phyloP scores from a whole-genome alignment of 108 stramenopile species.

The Skeletonema menzelii region DNA sequence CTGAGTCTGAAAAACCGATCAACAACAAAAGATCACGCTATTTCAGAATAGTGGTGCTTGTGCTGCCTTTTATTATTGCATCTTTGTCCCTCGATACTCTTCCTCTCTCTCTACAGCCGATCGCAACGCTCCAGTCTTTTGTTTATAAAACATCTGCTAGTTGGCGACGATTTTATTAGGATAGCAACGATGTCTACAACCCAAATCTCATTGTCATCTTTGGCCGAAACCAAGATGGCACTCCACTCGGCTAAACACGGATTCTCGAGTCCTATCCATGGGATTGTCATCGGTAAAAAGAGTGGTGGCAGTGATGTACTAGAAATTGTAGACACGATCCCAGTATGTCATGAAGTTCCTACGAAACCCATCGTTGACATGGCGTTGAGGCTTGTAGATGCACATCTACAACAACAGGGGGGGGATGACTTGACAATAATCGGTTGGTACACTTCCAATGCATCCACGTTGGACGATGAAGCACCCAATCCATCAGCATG shows the following conservation, averaged over 20 bases:
- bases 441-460: slow-evolving; percentile 75
- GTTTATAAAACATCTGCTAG: background rate
- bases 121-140: too few relatives aligned
- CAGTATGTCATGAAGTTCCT: slow-evolving; percentile 76
- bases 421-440: slow-evolving; percentile 36
- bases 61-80: too few relatives aligned
- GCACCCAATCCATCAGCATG: slow-evolving; percentile 31
- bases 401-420: slow-evolving; percentile 11
- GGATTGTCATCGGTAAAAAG: slow-evolving; percentile 55
- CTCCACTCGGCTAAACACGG: slow-evolving; percentile 58
- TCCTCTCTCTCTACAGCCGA: too few relatives aligned
- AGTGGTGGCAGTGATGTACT: background rate
- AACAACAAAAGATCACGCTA: too few relatives aligned
- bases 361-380: slow-evolving; percentile 70
- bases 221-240: slow-evolving; percentile 50
- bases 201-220: slow-evolving; percentile 11
- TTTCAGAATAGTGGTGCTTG: too few relatives aligned
- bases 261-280: slow-evolving; percentile 50
- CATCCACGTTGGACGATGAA: slow-evolving; percentile 7
- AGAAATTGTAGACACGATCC: slow-evolving; percentile 49
- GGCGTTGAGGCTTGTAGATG: slow-evolving; percentile 49
- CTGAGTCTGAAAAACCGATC: too few relatives aligned
- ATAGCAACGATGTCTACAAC: background rate
- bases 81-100: too few relatives aligned
- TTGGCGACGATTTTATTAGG: background rate